Evolutionary conservation across 202 grass and related monocot genomes (phyloP), one percentile per base, ranked within the genome.

Genomic region (Bolboschoenoplectus hybrid): DNA sequence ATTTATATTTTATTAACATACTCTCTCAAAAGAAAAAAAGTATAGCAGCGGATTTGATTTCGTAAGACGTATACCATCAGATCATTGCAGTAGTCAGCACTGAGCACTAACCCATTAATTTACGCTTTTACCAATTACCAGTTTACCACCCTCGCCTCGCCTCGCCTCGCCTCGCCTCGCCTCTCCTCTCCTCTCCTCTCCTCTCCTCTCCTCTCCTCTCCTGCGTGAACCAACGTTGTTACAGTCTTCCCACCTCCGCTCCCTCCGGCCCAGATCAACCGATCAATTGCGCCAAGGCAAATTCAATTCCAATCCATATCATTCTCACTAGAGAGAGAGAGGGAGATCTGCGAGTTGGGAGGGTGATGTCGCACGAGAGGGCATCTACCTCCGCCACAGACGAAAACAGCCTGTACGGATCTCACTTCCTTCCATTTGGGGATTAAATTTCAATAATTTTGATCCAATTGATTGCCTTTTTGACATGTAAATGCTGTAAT

Each of bases 331-430:
- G 51, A 74, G 60, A 55, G n/a, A 56, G 38, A 6, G 2, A 84
- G 81, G 36, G 85, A 63, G 47, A 68, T 47, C 77, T 61, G 45
- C 11, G 41, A 73, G 74, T 63, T 80, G 77, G 11, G 35, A 61
- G 76, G 40, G 36, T 50, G 81, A 97, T 97, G 95, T 77, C 92
- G 81, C 85, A 93, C 81, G 91, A 91, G 74, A 88, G 91, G 32
- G 67, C 89, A 35, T 65, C 87, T 41, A 81, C 87, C 63, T 85
- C 90, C n/a, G 55, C 74, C 79, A 84, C 93, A 61, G 96, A 95
- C 60, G 96, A 92, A 63, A 91, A 91, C 84, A 88, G 88, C 50
- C 82, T 95, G 96, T 98, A 84, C 91, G 91, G 78, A 35, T 58
- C 43, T 87, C 35, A 19, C 67, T 9, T 63, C 82, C 1, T 47